phyloP scores from a whole-genome alignment of 2,329 filamentous ascomycete species.

The Aureobasidium sp. region DNA sequence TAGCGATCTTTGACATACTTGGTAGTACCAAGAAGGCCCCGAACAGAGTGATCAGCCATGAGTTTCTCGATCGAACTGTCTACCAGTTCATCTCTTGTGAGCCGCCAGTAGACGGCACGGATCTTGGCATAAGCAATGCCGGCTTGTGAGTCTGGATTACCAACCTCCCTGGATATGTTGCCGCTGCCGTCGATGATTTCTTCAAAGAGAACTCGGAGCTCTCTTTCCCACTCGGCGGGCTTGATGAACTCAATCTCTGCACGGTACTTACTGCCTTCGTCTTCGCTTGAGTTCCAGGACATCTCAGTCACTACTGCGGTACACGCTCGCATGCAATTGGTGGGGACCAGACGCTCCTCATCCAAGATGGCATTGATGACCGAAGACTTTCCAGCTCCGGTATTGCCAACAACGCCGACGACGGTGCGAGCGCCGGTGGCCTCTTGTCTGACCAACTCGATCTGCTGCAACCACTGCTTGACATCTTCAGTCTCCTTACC shows the following conservation, averaged over 20 bases:
- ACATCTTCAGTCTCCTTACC: slow-evolving; percentile 27
- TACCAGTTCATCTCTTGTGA: slow-evolving; percentile 35
- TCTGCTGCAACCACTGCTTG: slow-evolving; percentile 35
- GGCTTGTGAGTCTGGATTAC: slow-evolving; percentile 41
- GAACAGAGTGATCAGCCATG: slow-evolving; percentile 35
- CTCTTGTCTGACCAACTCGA: slow-evolving; percentile 37
- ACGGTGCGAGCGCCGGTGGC: slow-evolving; percentile 39
- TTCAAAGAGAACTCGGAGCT: slow-evolving; percentile 43
- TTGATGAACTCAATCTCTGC: slow-evolving; percentile 55
- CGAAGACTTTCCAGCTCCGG: slow-evolving; percentile 56
- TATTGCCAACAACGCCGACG: slow-evolving; percentile 55
- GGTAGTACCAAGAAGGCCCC: slow-evolving; percentile 41
- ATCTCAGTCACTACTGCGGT: slow-evolving; percentile 57
- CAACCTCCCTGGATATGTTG: slow-evolving; percentile 31
- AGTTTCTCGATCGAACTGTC: slow-evolving; percentile 36
- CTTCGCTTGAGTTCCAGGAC: slow-evolving; percentile 45
- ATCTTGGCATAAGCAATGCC: slow-evolving; percentile 47
- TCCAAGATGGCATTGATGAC: slow-evolving; percentile 58
- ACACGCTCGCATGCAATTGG: slow-evolving; percentile 55
- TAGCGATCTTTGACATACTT: slow-evolving; percentile 34
- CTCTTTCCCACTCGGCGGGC: slow-evolving; percentile 45
- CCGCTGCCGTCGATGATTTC: slow-evolving; percentile 43
- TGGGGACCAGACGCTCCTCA: slow-evolving; percentile 51
- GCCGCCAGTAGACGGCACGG: slow-evolving; percentile 41
- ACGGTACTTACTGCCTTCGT: slow-evolving; percentile 38